Evolutionary conservation across 129 eudicot genomes (phyloP).

Genomic region (Escallonia herrerae): DNA sequence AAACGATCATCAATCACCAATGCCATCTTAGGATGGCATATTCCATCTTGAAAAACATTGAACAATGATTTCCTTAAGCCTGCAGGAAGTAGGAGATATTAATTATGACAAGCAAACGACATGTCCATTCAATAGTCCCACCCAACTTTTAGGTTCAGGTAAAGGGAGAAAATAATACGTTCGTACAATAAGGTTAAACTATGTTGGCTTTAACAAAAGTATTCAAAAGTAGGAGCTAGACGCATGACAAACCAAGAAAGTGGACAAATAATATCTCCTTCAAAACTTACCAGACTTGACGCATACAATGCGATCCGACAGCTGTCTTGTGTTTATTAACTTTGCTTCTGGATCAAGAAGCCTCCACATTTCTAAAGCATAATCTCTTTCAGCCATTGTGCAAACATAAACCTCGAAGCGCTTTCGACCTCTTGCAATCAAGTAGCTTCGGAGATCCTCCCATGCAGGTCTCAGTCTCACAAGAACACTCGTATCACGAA

Average conservation of each 20-base stretch:
- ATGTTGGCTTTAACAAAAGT: not conserved
- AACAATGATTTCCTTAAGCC: slow-evolving; percentile 84
- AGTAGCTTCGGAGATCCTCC: slow-evolving; percentile 96
- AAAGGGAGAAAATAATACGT: too few relatives aligned
- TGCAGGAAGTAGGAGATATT: slow-evolving; percentile 15
- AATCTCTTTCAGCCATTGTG: slow-evolving; percentile 99
- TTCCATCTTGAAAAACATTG: slow-evolving; percentile 86
- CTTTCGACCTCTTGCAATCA: slow-evolving; percentile 96
- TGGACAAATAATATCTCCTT: not conserved
- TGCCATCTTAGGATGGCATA: slow-evolving; percentile 93
- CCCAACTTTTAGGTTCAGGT: too few relatives aligned
- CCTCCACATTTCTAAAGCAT: slow-evolving; percentile 99
- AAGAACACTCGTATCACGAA: slow-evolving; percentile 99
- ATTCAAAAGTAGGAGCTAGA: not conserved
- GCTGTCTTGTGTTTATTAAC: slow-evolving; percentile 65
- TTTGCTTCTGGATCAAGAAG: slow-evolving; percentile 97
- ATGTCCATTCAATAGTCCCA: too few relatives aligned
- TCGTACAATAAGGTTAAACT: not conserved
- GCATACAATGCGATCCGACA: slow-evolving; percentile 74
- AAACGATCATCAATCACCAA: slow-evolving; percentile 97
- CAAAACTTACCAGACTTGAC: slow-evolving; percentile 77
- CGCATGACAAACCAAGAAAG: not conserved
- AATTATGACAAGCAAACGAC: not conserved
- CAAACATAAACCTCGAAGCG: slow-evolving; percentile 99
- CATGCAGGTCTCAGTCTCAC: slow-evolving; percentile 97